Conservation (phyloP, 257 asterid species). For the Solanum medicagineum region DNA sequence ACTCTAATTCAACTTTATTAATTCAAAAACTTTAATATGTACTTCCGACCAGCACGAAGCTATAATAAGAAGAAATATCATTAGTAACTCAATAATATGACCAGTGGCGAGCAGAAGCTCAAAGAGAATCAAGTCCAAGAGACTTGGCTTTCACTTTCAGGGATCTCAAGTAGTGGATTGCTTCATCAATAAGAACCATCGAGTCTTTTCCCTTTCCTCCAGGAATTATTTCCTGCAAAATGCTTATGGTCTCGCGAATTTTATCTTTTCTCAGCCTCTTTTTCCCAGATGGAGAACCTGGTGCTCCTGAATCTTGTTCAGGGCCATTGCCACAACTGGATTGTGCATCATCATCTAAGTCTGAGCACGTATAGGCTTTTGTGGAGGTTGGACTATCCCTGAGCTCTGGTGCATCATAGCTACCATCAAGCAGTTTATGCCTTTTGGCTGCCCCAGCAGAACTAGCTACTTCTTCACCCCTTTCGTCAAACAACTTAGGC, state of each 20-base stretch:
- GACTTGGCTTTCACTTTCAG: constrained; percentile 62
- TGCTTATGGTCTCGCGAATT: constrained; percentile 40
- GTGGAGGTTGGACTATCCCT: constrained; percentile 7
- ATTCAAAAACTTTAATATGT: neutral
- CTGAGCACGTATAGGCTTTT: constrained; percentile 17
- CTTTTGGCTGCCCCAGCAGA: constrained; percentile 39
- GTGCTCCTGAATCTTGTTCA: constrained; percentile 6
- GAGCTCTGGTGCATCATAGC: constrained; percentile 5
- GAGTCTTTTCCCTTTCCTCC: constrained; percentile 48
- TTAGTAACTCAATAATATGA: neutral
- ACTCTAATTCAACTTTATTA: neutral
- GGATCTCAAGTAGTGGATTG: constrained; percentile 56
- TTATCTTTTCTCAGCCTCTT: constrained; percentile 49
- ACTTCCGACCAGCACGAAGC: neutral
- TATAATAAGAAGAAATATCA: neutral
- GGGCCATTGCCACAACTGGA: constrained; percentile 36
- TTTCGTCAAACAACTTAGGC: constrained; percentile 24
- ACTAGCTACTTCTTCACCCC: constrained; percentile 54
- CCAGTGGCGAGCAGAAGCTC: constrained; percentile 1
- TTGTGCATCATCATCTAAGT: constrained; percentile 52
- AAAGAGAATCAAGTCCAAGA: constrained; percentile 44
- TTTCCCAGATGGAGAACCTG: constrained; percentile 14
- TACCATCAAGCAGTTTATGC: constrained; percentile 34
- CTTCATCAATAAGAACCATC: constrained; percentile 54
- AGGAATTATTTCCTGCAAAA: constrained; percentile 56